These are phyloP conservation scores for Areca catechu DNA, from an alignment of 176 grass and related monocot species.

Conservation along the genomic window DNA sequence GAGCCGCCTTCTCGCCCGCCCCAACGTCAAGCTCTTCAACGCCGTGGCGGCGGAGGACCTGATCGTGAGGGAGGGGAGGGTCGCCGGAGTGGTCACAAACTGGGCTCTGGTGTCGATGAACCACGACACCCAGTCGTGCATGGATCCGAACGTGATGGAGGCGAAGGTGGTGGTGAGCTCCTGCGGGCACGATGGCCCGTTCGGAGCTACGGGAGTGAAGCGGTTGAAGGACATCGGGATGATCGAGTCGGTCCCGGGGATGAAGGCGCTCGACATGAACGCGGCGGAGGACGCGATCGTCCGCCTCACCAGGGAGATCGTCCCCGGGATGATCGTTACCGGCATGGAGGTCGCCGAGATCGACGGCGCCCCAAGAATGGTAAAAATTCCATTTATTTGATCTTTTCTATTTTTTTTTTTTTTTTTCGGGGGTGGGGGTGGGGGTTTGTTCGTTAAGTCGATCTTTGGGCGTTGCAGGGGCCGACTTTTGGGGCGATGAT, in stretches of 20 bases:
- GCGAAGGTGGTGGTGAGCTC: constrained; percentile 93
- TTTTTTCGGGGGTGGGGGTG: not conserved
- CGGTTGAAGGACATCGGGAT: constrained; percentile 88
- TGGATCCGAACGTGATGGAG: constrained; percentile 98
- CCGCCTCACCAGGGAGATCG: constrained; percentile 71
- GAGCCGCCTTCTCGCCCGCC: constrained; percentile 62
- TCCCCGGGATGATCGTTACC: constrained; percentile 93
- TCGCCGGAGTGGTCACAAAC: constrained; percentile 88
- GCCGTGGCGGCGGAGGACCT: constrained; percentile 92
- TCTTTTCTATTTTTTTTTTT: not conserved
- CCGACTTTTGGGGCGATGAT: constrained; percentile 1
- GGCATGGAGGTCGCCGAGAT: not conserved
- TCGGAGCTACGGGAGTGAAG: constrained; percentile 85
- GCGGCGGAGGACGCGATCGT: constrained; percentile 85
- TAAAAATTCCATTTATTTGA: not conserved
- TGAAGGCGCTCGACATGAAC: constrained; percentile 94
- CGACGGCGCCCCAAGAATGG: not conserved
- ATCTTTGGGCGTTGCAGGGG: not conserved
- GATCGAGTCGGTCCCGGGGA: constrained; percentile 74
- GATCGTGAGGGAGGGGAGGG: constrained; percentile 61
- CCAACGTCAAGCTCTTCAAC: constrained; percentile 98
- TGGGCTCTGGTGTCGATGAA: constrained; percentile 96
- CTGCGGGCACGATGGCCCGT: constrained; percentile 93
- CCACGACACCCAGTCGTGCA: constrained; percentile 96
- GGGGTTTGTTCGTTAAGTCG: too few relatives aligned